Conservation (phyloP, 768 basidiomycete species). For the Thelephora aurantiotincta region DNA sequence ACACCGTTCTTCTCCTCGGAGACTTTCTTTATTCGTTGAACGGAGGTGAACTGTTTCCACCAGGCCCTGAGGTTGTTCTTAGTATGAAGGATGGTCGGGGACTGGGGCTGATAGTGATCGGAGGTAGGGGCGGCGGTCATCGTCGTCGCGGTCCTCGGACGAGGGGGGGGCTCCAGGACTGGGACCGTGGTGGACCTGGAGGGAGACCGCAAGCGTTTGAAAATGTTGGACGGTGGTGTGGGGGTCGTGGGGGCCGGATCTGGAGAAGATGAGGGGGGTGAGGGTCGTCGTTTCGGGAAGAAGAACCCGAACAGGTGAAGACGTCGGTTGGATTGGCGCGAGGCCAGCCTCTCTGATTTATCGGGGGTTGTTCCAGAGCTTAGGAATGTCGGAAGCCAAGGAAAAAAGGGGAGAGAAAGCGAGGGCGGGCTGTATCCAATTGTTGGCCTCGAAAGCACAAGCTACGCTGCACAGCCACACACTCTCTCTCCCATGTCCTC, state of each 20-base stretch:
- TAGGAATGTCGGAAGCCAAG: no score
- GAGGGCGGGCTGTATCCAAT: no score
- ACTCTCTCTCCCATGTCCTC: no score
- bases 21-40: conserved; percentile 48
- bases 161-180: background rate
- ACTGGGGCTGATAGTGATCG: background rate
- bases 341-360: background rate
- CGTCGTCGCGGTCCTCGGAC: background rate
- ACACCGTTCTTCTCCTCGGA: conserved; percentile 28
- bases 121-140: background rate
- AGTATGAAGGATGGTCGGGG: conserved; percentile 8
- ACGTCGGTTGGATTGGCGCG: background rate
- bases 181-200: background rate
- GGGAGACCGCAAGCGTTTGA: background rate
- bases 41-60: conserved; percentile 67
- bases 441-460: no score
- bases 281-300: background rate
- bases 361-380: background rate
- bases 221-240: background rate
- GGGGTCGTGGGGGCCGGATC: background rate
- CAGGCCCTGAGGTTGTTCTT: conserved; percentile 48
- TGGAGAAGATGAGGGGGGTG: background rate
- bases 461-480: no score
- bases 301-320: background rate
- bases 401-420: no score